Evolutionary conservation across 345 rosid species (phyloP).

Genomic region (Populus euphratica): DNA sequence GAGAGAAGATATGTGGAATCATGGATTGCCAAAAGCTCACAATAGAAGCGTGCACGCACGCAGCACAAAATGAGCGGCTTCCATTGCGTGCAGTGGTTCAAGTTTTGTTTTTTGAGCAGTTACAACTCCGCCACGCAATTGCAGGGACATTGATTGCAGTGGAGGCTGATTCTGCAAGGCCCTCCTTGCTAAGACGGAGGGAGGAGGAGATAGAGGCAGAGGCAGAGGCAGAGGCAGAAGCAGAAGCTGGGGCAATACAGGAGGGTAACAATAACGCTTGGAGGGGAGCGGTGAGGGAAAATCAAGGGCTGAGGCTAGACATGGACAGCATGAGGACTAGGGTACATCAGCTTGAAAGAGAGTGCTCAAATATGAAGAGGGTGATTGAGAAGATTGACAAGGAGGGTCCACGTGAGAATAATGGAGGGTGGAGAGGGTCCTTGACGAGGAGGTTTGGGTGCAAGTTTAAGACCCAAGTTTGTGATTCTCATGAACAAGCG

Average conservation of each 20-base stretch:
- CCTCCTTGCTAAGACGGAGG: constrained; percentile 28
- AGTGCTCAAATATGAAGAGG: constrained; percentile 83
- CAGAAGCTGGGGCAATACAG: constrained; percentile 17
- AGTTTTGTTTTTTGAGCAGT: constrained; percentile 94
- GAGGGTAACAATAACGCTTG: constrained; percentile 38
- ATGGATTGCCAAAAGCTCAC: constrained; percentile 93
- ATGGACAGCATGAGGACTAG: constrained; percentile 99
- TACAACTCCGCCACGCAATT: constrained; percentile 85
- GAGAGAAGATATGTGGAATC: constrained; percentile 78
- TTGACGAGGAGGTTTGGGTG: constrained; percentile 65
- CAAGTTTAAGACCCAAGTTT: constrained; percentile 87
- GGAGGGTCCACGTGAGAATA: constrained; percentile 24
- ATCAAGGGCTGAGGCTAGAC: constrained; percentile 88
- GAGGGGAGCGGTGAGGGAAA: constrained; percentile 80
- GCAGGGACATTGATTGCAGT: constrained; percentile 75
- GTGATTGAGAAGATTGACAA: constrained; percentile 74
- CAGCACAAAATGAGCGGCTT: constrained; percentile 94
- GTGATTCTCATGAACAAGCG: constrained; percentile 81
- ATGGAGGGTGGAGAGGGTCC: constrained; percentile 51
- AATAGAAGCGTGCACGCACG: constrained; percentile 96
- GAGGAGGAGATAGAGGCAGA: constrained; percentile 21
- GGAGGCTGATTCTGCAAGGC: constrained; percentile 46
- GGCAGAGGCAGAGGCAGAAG: constrained; percentile 14
- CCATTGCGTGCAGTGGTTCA: constrained; percentile 93
- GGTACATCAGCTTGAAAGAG: constrained; percentile 78